Evolutionary conservation across 805 yeast species (phyloP).

Genomic region (Osmozyma mogii): DNA sequence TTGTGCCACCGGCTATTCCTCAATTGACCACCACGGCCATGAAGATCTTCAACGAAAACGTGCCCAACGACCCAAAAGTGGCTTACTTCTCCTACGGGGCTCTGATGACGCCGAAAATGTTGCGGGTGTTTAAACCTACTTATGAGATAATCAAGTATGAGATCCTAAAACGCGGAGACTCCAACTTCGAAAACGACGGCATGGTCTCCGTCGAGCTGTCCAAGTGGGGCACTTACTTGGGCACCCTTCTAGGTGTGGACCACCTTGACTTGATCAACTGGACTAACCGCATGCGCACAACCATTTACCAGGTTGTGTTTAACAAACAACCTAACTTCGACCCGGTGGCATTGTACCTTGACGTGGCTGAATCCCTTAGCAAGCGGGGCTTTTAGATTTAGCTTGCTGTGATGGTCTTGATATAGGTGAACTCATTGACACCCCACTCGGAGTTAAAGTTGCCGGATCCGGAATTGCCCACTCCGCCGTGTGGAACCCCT

Average conservation of each 20-base stretch:
- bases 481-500: constrained; percentile 40
- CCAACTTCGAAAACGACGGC: constrained; percentile 70
- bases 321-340: constrained; percentile 40
- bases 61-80: constrained; percentile 53
- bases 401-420: constrained; percentile 25
- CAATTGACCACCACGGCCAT: constrained; percentile 58
- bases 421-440: constrained; percentile 29
- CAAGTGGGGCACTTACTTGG: constrained; percentile 78
- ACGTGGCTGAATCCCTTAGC: constrained; percentile 57
- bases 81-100: constrained; percentile 83
- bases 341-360: constrained; percentile 62
- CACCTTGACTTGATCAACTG: constrained; percentile 84
- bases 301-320: constrained; percentile 22
- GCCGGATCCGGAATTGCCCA: constrained; percentile 32
- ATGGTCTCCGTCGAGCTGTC: constrained; percentile 72
- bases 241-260: constrained; percentile 71
- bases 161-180: constrained; percentile 9
- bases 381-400: constrained; percentile 43
- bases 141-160: constrained; percentile 50
- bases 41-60: constrained; percentile 43
- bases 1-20: constrained; percentile 36
- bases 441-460: constrained; percentile 37
- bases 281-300: constrained; percentile 47
- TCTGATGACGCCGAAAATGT: constrained; percentile 52
- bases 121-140: constrained; percentile 51